Percentiles rank a stretch among this genome's conserved stretches.
Conservation (phyloP, 805 yeast genomes). For the Ogataea pilisensis region DNA sequence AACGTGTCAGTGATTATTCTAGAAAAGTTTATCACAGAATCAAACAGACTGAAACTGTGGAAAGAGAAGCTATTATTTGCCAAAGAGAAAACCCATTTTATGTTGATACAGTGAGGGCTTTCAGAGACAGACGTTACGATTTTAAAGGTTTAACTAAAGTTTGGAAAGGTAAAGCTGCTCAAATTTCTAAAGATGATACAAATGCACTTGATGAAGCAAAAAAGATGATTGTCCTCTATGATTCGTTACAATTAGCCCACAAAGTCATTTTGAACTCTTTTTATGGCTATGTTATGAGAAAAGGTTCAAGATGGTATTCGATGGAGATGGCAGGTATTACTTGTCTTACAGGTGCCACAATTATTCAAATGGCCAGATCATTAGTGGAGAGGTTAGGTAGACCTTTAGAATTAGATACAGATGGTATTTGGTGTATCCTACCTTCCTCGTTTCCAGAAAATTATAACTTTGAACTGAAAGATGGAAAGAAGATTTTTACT, state of each 20-base stretch:
- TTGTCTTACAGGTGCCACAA: constrained; percentile 95
- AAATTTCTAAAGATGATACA: constrained; percentile 49
- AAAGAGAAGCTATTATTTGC: constrained; percentile 90
- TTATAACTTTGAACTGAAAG: constrained; percentile 60
- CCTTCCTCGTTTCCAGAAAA: constrained; percentile 94
- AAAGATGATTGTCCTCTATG: constrained; percentile 90
- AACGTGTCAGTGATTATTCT: constrained; percentile 78
- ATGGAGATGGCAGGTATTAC: constrained; percentile 99
- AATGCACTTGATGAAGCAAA: constrained; percentile 81
- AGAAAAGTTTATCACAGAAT: constrained; percentile 79
- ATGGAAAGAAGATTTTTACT: constrained; percentile 71
- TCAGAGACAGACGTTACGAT: constrained; percentile 94
- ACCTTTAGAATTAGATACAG: constrained; percentile 95
- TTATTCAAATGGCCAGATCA: constrained; percentile 93
- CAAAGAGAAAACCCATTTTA: constrained; percentile 98
- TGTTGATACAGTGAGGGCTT: constrained; percentile 87
- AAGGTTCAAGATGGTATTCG: constrained; percentile 98
- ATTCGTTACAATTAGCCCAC: constrained; percentile 93
- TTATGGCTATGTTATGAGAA: constrained; percentile 98
- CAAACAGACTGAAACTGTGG: constrained; percentile 77
- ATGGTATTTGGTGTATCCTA: constrained; percentile 98
- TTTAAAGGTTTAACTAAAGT: constrained; percentile 89
- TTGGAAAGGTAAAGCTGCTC: constrained; percentile 80
- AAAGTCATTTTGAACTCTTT: constrained; percentile 94
- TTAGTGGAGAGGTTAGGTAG: constrained; percentile 91